A percentile compares a stretch with the other conserved stretches of the same genome.
Evolutionary conservation across 495 filamentous ascomycete species (phyloP).

Genomic region (Annulohypoxylon nitens): DNA sequence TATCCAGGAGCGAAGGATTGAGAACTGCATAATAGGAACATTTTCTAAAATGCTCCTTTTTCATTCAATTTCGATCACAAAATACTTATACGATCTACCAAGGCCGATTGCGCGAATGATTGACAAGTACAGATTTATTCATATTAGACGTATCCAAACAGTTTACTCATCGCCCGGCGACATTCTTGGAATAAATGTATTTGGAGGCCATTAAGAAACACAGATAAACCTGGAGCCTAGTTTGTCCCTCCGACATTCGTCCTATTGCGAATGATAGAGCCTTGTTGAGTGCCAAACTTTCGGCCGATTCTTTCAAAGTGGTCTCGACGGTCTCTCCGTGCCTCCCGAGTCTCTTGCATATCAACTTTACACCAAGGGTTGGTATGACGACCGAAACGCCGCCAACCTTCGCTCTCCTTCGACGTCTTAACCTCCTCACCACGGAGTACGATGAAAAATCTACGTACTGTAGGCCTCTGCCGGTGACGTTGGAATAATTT

Average conservation of each 20-base stretch:
- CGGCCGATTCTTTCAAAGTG: conserved; percentile 26
- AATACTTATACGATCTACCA: neutral
- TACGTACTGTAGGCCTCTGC: neutral
- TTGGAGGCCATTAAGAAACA: conserved; percentile 4
- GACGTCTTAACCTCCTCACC: conserved; percentile 45
- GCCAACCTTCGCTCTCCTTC: conserved; percentile 43
- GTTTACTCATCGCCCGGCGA: neutral
- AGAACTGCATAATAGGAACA: neutral
- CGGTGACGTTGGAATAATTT: conserved; percentile 31
- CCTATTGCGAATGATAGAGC: neutral
- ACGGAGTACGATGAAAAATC: conserved; percentile 42
- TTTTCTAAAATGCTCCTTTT: neutral
- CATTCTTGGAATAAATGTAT: conserved; percentile 4
- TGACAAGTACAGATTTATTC: neutral
- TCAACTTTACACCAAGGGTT: conserved; percentile 48
- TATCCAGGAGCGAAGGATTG: neutral
- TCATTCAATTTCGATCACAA: neutral
- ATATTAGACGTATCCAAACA: too few species aligned
- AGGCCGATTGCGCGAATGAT: neutral
- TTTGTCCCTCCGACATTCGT: neutral
- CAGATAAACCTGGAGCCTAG: neutral
- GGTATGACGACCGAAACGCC: conserved; percentile 21
- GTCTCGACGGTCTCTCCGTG: conserved; percentile 31
- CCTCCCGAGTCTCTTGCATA: conserved; percentile 36
- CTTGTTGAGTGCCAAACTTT: neutral